Conservation (phyloP, 2,329 filamentous ascomycete genomes). For the Phyllosticta citribraziliensis region DNA sequence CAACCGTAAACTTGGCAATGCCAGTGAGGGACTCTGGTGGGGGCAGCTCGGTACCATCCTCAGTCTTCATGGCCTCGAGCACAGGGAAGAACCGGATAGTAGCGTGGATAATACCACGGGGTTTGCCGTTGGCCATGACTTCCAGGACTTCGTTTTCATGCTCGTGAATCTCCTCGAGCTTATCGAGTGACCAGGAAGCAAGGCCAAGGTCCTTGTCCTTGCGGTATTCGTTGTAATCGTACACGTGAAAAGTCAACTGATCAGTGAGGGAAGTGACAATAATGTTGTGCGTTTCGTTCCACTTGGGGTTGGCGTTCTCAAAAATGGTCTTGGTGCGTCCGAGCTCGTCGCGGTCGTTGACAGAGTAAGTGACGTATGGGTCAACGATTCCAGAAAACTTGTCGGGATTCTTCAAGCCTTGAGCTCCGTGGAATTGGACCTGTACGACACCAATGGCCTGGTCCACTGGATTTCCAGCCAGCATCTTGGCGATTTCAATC, state of each 20-base stretch:
- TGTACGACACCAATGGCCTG: conserved; percentile 92
- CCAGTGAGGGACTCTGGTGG: conserved; percentile 86
- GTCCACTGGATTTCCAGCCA: conserved; percentile 86
- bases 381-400: conserved; percentile 87
- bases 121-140: conserved; percentile 72
- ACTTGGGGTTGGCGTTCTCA: conserved; percentile 77
- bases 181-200: conserved; percentile 76
- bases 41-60: conserved; percentile 69
- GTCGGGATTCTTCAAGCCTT: conserved; percentile 89
- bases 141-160: conserved; percentile 81
- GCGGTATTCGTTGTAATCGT: conserved; percentile 88
- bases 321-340: conserved; percentile 81
- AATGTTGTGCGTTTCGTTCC: conserved; percentile 95
- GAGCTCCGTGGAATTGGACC: conserved; percentile 80
- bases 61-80: conserved; percentile 58
- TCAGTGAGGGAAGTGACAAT: conserved; percentile 89
- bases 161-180: conserved; percentile 64
- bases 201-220: conserved; percentile 93
- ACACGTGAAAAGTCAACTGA: conserved; percentile 71
- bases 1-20: conserved; percentile 85
- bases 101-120: conserved; percentile 66
- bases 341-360: conserved; percentile 73
- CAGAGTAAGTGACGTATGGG: conserved; percentile 74
- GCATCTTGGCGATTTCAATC: conserved; percentile 96
- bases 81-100: conserved; percentile 96